These are phyloP conservation scores for Bisporella sp. DNA, from an alignment of 2,329 filamentous ascomycete genomes.

Conservation along the genomic window DNA sequence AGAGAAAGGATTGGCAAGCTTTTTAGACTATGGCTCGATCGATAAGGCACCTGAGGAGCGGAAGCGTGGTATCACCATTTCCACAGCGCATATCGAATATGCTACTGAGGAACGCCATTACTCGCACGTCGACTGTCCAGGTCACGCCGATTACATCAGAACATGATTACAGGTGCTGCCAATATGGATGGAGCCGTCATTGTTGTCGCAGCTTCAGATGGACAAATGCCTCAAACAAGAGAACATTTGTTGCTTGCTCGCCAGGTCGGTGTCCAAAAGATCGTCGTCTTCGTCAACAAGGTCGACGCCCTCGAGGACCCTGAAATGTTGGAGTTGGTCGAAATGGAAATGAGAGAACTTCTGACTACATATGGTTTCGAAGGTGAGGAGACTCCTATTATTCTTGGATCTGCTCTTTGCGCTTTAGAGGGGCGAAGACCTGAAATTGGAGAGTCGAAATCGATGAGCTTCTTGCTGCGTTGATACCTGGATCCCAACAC, in stretches of 20 bases:
- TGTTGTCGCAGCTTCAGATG: conserved; percentile 95
- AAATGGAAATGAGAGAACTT: conserved; percentile 99
- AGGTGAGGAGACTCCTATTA: conserved; percentile 93
- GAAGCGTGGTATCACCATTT: conserved; percentile 99
- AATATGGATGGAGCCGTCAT: conserved; percentile 99
- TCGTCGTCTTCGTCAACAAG: conserved; percentile 99
- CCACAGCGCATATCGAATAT: conserved; percentile 98
- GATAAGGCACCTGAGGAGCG: conserved; percentile 99
- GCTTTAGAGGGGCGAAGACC: conserved; percentile 80
- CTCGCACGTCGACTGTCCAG: conserved; percentile 98
- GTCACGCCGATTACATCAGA: conserved; percentile 99
- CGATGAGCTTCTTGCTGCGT: conserved; percentile 83
- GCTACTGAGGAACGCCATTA: conserved; percentile 91
- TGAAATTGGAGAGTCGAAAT: conserved; percentile 83
- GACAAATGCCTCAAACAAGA: conserved; percentile 99
- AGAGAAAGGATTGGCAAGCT: conserved; percentile 87
- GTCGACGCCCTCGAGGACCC: conserved; percentile 94
- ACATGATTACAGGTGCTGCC: conserved; percentile 99
- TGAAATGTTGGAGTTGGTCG: conserved; percentile 99
- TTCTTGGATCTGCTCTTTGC: conserved; percentile 95
- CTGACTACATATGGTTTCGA: conserved; percentile 91
- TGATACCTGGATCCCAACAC: conserved; percentile 94
- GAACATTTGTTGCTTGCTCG: conserved; percentile 97
- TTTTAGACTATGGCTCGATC: conserved; percentile 95
- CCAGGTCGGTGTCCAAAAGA: conserved; percentile 95